These are phyloP conservation scores for Aspergillus sergii DNA, from an alignment of 2,329 filamentous ascomycete genomes.

Conservation along the genomic window DNA sequence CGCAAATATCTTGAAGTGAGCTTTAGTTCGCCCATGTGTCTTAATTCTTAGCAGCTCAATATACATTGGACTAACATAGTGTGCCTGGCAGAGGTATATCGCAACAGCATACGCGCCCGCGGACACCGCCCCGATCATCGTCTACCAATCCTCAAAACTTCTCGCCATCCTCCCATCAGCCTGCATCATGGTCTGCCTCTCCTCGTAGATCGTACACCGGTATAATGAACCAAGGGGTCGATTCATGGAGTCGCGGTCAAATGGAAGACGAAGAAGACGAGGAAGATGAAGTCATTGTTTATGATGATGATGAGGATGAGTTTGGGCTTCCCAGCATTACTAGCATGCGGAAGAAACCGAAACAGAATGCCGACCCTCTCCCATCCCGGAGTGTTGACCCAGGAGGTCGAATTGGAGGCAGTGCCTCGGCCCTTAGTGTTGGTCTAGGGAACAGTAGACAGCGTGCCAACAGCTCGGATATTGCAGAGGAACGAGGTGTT, in stretches of 20 bases:
- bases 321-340: constrained; percentile 92
- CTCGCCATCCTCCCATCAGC: constrained; percentile 53
- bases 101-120: constrained; percentile 63
- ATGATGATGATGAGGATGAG: constrained; percentile 90
- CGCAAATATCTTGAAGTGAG: constrained; percentile 85
- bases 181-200: constrained; percentile 45
- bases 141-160: constrained; percentile 57
- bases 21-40: background rate
- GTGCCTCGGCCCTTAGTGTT: constrained; percentile 31
- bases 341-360: constrained; percentile 77
- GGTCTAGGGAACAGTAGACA: constrained; percentile 54
- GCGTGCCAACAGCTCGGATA: constrained; percentile 86
- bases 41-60: background rate
- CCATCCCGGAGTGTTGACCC: constrained; percentile 49
- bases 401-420: constrained; percentile 33
- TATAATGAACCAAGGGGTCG: constrained; percentile 78
- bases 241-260: constrained; percentile 68
- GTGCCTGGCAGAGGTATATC: constrained; percentile 31
- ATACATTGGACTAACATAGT: background rate
- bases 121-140: constrained; percentile 70
- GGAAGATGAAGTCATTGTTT: constrained; percentile 71
- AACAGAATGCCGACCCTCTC: constrained; percentile 42
- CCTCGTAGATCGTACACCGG: constrained; percentile 75
- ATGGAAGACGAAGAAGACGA: constrained; percentile 53
- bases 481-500: constrained; percentile 83